Evolutionary conservation across 257 asterid genomes (phyloP).

Genomic region (Plantago elongata): DNA sequence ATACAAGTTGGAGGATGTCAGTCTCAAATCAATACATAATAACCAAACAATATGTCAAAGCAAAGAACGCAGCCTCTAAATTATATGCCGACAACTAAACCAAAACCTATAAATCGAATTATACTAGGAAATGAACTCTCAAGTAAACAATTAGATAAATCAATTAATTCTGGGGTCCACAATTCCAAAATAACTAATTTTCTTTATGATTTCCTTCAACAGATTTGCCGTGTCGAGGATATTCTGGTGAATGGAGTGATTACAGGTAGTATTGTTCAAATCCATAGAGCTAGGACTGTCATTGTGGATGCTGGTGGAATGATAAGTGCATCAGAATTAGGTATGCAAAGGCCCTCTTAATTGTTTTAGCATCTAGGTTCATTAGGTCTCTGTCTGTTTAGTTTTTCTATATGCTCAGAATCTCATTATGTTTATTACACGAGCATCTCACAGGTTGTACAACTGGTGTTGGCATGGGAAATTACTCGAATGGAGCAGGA

Average conservation of each 20-base stretch:
- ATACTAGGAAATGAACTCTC: too few species aligned
- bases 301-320: conserved; percentile 68
- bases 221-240: conserved; percentile 98
- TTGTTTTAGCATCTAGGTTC: conserved; percentile 15
- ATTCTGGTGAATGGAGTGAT: conserved; percentile 72
- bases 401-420: conserved; percentile 15
- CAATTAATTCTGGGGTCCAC: too few species aligned
- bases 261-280: conserved; percentile 86
- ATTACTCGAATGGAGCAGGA: conserved; percentile 88
- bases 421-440: conserved; percentile 21
- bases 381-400: conserved; percentile 10
- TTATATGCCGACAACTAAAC: too few species aligned
- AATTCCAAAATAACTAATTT: too few species aligned
- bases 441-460: conserved; percentile 65
- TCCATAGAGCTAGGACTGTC: conserved; percentile 87
- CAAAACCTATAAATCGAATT: too few species aligned
- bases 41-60: too few species aligned
- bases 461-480: conserved; percentile 89
- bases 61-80: too few species aligned
- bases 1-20: too few species aligned
- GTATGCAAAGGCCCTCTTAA: conserved; percentile 30
- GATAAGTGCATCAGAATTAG: conserved; percentile 89
- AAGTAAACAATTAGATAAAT: too few species aligned
- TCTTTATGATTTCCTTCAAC: background rate
- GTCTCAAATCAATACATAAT: too few species aligned